Base-by-base conservation (phyloP, 768 basidiomycete species). In the Tricholoma saponaceum region DNA sequence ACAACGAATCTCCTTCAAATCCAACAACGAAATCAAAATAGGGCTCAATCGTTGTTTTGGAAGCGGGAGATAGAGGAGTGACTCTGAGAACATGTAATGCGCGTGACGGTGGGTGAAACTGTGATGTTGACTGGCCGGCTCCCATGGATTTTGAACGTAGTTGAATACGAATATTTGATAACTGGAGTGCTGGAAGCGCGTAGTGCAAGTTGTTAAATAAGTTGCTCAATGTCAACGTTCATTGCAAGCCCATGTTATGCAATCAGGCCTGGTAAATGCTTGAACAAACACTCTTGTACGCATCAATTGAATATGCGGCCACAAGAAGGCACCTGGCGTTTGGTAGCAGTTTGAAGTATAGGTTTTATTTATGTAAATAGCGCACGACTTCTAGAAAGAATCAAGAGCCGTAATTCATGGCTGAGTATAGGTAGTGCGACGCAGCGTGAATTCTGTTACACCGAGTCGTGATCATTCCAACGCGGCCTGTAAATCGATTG, bases 21-120 rank as follows among this genome's bases (percentile, higher is more conserved):
- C 96, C 97, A 41, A 97, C 86, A 20, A 99, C 83, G 69, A 97
- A 98, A 76, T 98, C 97, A 66, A 99, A 99, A 75, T 94, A 95
- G 3, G 96, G 91, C 68, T 90, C 92, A 47, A 95, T 86, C 54
- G 80, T 82, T 0, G 92, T 92, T 58, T 86, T 79, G 0, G 91
- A 91, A 0, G 96, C 92, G 5, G 97, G 97, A 1, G 92, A 95
- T 5, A 82, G 81, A 1, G 93, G 89, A 1, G 92, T 93, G 28
- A 97, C 94, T 55, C 95, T 86, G 56, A 97, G 76, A 60, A 95
- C 89, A 68, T 98, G 95, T 9, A 97, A 75, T 1, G 86, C 92
- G 59, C 80, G 85, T 39, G 78, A 69, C 41, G 87, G 85, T 12
- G 73, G 68, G 55, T 84, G 80, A 12, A 72, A 70, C 60, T 79